Base-by-base conservation (phyloP, 495 filamentous ascomycete species). In the Daldinia decipiens region DNA sequence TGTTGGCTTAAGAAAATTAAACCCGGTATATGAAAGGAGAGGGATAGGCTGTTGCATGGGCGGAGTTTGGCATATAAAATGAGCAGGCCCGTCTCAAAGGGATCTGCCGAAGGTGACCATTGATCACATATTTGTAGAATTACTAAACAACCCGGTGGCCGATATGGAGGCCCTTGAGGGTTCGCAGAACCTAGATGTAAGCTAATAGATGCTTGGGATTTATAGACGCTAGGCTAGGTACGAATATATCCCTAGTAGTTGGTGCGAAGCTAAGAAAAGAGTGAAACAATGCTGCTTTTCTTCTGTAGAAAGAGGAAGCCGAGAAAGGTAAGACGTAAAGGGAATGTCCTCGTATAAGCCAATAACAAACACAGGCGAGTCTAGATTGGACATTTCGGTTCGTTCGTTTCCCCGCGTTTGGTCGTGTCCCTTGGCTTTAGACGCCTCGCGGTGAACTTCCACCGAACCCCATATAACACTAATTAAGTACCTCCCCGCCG, bases 31-130 rank as follows among this genome's bases (percentile, higher is more conserved):
- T 50, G 34, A 40, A 21, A 31, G 52, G 31, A 32, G 56, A 6
- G 15, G 53, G 29, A 32, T 24, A 57, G 34, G 50, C 52, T 39
- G 58, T 58, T 75, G 65, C 65, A 72, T 69, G 70, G 75, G 38
- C 59, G 70, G 73, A 70, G 74, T 74, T 76, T 68, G 68, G 67
- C 71, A 73, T 62, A 67, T 67, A 65, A 73, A 65, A 57, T 67
- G 27, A 67, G 54, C 47, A 58, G 59, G 61, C 66, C 65, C 52
- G 64, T 66, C 61, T 39, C 51, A 54, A 12, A 26, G 60, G 45
- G 38, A 6, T 56, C 19, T 9, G 12, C 50, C 38, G 21, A 57
- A 54, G 57, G 24, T 21, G 43, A 29, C 55, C 29, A 27, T 59
- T 64, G 52, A 56, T 59, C 54, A 21, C 45, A 36, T 38, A 19